Evolutionary conservation across 495 filamentous ascomycete species (phyloP).

Genomic region (Annulohypoxylon moriforme): DNA sequence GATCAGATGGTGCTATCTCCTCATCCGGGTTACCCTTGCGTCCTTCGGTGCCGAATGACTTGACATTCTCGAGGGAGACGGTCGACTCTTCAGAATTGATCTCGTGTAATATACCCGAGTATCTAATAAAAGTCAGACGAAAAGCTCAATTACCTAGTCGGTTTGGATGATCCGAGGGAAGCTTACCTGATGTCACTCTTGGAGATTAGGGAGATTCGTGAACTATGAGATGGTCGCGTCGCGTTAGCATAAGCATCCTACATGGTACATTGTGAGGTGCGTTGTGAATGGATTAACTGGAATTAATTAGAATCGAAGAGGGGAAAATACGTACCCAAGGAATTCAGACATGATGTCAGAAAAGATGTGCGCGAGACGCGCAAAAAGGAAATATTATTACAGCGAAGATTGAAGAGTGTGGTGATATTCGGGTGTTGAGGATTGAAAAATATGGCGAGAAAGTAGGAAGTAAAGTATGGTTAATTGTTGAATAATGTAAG

Average conservation of each 20-base stretch:
- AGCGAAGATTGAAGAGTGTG: constrained; percentile 22
- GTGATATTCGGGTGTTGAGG: constrained; percentile 19
- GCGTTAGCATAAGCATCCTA: constrained; percentile 45
- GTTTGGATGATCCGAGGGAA: constrained; percentile 15
- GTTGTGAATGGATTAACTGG: neutral
- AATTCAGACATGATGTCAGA: constrained; percentile 61
- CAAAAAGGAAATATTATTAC: constrained; percentile 31
- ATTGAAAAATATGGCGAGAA: constrained; percentile 21
- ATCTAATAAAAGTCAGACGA: constrained; percentile 63
- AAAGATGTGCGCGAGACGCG: constrained; percentile 42
- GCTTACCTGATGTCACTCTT: constrained; percentile 94
- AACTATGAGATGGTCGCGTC: constrained; percentile 56
- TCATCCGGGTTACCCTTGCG: constrained; percentile 79
- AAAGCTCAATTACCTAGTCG: constrained; percentile 49
- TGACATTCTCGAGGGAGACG: constrained; percentile 94
- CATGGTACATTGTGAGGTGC: neutral
- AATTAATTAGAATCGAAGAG: neutral
- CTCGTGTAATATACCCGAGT: constrained; percentile 94
- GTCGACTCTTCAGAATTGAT: constrained; percentile 98
- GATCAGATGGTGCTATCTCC: constrained; percentile 82
- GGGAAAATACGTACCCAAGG: constrained; percentile 55
- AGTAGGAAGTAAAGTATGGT: constrained; percentile 40
- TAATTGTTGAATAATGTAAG: constrained; percentile 7
- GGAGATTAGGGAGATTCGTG: constrained; percentile 90
- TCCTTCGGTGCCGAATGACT: constrained; percentile 92